Percentiles rank a stretch among this genome's conserved stretches.
Evolutionary conservation across 768 basidiomycete genomes (phyloP).

Genomic region (Trametes cingulata): DNA sequence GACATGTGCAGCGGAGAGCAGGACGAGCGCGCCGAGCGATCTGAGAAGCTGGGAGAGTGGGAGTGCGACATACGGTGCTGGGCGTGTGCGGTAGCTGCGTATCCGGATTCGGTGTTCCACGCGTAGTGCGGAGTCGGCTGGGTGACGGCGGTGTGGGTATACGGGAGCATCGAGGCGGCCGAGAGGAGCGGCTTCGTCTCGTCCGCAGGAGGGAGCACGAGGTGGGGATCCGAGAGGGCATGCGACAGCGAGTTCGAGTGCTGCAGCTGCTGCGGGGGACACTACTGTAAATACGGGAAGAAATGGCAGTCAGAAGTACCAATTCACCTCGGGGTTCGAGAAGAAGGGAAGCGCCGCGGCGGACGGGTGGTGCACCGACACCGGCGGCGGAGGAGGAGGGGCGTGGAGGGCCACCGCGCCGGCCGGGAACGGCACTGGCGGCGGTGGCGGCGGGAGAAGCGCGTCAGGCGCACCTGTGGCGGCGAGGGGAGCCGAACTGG

Average conservation of each 20-base stretch:
- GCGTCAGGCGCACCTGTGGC: slow-evolving; percentile 5
- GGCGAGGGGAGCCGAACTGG: slow-evolving; percentile 8
- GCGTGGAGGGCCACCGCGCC: slow-evolving; percentile 10
- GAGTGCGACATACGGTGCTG: slow-evolving; percentile 11
- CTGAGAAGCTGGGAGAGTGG: slow-evolving; percentile 23
- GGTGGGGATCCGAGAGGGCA: slow-evolving; percentile 14
- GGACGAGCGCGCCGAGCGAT: slow-evolving; percentile 17
- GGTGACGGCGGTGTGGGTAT: not conserved
- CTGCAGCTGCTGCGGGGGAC: slow-evolving; percentile 11
- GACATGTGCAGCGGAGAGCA: slow-evolving; percentile 15
- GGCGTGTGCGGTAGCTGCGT: slow-evolving; percentile 12
- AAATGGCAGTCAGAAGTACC: slow-evolving; percentile 16
- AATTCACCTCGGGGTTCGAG: slow-evolving; percentile 19
- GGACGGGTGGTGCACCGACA: slow-evolving; percentile 6
- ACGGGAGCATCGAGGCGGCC: not conserved
- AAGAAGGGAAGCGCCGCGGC: slow-evolving; percentile 9
- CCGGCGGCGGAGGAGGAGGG: not conserved
- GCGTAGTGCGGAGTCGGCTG: slow-evolving; percentile 13
- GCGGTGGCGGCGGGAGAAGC: slow-evolving; percentile 5
- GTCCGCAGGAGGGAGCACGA: slow-evolving; percentile 6
- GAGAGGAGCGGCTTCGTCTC: slow-evolving; percentile 15
- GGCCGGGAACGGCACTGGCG: not conserved
- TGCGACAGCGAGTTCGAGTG: slow-evolving; percentile 13
- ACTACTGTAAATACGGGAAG: slow-evolving; percentile 18
- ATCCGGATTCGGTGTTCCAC: slow-evolving; percentile 12